phyloP scores from a whole-genome alignment of 2,329 filamentous ascomycete species.

The Hypoxylon sp. region DNA sequence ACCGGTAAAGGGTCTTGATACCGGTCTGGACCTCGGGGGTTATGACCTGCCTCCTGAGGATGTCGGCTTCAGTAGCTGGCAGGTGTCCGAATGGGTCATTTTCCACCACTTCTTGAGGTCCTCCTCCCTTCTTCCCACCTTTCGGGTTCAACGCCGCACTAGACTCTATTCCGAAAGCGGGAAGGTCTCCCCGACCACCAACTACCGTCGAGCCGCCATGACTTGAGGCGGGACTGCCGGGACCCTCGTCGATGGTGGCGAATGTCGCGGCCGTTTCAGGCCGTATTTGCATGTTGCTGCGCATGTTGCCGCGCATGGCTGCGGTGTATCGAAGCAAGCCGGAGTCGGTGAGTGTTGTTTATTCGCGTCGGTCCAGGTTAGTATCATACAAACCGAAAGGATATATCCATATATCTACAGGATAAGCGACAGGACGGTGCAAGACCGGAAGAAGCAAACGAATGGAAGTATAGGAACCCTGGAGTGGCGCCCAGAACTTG shows the following conservation, averaged over 20 bases:
- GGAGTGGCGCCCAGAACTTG: conserved; percentile 26
- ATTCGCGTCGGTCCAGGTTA: conserved; percentile 26
- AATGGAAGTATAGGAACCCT: conserved; percentile 11
- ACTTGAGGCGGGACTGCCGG: conserved; percentile 55
- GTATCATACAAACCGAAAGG: conserved; percentile 22
- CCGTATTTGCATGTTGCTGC: conserved; percentile 36
- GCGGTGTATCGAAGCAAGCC: conserved; percentile 14
- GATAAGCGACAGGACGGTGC: conserved; percentile 20
- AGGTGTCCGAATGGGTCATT: conserved; percentile 74
- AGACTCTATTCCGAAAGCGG: conserved; percentile 44
- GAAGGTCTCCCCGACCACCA: conserved; percentile 5
- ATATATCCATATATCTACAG: conserved; percentile 7
- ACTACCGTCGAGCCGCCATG: conserved; percentile 56
- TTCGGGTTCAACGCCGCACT: conserved; percentile 57
- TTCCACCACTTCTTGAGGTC: conserved; percentile 58
- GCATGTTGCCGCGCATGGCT: conserved; percentile 48
- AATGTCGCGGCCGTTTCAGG: conserved; percentile 49
- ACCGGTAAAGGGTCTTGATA: conserved; percentile 77
- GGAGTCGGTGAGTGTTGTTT: conserved; percentile 10
- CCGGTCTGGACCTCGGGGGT: conserved; percentile 75
- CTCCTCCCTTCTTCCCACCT: conserved; percentile 51
- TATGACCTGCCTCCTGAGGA: conserved; percentile 78
- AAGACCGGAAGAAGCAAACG: conserved; percentile 18
- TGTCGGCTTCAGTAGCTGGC: conserved; percentile 73
- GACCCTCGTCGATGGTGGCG: conserved; percentile 37